phyloP scores from a whole-genome alignment of 2,329 filamentous ascomycete genomes.

The Aspergillus versicolor region DNA sequence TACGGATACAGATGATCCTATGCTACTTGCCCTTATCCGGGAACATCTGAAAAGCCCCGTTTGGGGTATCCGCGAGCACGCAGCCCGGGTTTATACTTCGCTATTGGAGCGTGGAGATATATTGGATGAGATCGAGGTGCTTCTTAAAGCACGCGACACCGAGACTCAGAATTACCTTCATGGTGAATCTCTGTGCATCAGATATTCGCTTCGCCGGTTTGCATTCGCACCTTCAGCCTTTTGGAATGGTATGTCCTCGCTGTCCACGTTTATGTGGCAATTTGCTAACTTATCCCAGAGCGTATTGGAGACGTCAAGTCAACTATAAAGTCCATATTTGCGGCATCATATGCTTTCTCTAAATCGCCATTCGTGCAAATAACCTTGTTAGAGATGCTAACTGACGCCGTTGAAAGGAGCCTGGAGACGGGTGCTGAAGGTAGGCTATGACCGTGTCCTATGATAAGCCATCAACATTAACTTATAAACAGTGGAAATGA shows the following conservation, averaged over 20 bases:
- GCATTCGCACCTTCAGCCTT: slow-evolving; percentile 31
- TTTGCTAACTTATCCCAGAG: slow-evolving; percentile 24
- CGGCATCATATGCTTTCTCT: slow-evolving; percentile 26
- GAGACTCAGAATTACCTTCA: slow-evolving; percentile 40
- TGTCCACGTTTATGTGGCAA: not conserved
- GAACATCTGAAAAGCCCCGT: slow-evolving; percentile 43
- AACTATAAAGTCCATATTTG: slow-evolving; percentile 26
- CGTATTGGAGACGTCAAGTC: slow-evolving; percentile 26
- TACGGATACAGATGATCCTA: slow-evolving; percentile 31
- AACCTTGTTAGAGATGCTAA: slow-evolving; percentile 38
- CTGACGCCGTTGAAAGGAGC: slow-evolving; percentile 35
- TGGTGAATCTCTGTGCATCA: slow-evolving; percentile 40
- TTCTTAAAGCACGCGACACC: slow-evolving; percentile 22
- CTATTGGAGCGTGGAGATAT: slow-evolving; percentile 35
- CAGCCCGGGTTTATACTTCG: slow-evolving; percentile 44
- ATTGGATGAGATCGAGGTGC: slow-evolving; percentile 25
- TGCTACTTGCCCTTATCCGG: slow-evolving; percentile 33
- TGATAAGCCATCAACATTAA: slow-evolving; percentile 8
- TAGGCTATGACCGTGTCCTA: slow-evolving; percentile 12
- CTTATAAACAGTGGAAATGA: slow-evolving; percentile 17
- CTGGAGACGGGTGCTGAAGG: slow-evolving; percentile 31
- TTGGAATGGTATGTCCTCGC: slow-evolving; percentile 33
- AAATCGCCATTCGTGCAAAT: slow-evolving; percentile 37
- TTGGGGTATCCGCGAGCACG: slow-evolving; percentile 49
- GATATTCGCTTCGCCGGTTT: slow-evolving; percentile 38